Evolutionary conservation across 2,329 filamentous ascomycete species (phyloP).

Genomic region (Alternaria ethzedia): DNA sequence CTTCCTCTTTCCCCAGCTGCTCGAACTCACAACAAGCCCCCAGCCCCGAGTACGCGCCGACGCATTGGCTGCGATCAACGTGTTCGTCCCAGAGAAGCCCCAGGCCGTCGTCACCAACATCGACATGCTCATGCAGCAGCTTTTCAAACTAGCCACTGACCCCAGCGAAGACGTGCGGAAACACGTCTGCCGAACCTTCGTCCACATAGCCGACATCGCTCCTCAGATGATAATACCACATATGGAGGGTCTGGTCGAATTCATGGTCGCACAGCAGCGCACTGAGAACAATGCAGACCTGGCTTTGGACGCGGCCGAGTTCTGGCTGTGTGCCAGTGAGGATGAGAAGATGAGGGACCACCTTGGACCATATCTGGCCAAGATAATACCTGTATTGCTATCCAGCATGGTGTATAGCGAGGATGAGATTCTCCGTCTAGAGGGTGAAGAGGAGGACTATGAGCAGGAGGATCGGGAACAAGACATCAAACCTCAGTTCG

Average conservation of each 20-base stretch:
- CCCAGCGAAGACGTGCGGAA: conserved; percentile 80
- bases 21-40: conserved; percentile 81
- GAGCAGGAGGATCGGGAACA: conserved; percentile 88
- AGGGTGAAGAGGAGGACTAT: conserved; percentile 80
- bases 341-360: conserved; percentile 79
- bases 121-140: conserved; percentile 78
- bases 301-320: conserved; percentile 93
- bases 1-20: conserved; percentile 86
- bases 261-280: conserved; percentile 88
- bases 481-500: conserved; percentile 92
- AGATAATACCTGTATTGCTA: conserved; percentile 88
- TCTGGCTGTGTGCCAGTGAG: conserved; percentile 94
- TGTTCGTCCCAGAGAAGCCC: conserved; percentile 86
- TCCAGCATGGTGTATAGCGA: conserved; percentile 96
- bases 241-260: conserved; percentile 86
- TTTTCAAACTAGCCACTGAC: conserved; percentile 84
- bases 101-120: conserved; percentile 81
- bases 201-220: conserved; percentile 86
- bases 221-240: conserved; percentile 91
- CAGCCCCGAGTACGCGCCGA: conserved; percentile 78
- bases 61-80: conserved; percentile 84
- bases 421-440: conserved; percentile 86
- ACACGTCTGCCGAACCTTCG: conserved; percentile 92
- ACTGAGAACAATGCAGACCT: conserved; percentile 83
- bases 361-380: conserved; percentile 77